Base-by-base conservation (phyloP, 2,329 filamentous ascomycete genomes). In the Fusarium transvaalense region DNA sequence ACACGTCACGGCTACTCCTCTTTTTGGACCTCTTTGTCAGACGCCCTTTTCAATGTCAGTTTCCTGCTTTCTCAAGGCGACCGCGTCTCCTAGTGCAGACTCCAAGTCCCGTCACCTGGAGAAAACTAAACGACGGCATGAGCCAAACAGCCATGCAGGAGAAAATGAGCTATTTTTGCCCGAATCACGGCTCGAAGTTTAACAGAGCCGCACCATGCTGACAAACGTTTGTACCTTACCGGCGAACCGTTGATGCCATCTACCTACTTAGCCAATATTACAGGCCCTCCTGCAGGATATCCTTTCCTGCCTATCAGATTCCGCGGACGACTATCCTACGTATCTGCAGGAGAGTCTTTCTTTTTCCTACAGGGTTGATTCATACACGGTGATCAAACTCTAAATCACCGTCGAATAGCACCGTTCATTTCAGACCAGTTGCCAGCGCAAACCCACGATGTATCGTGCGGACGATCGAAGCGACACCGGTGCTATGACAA, bases 121-220 rank as follows among this genome's bases (percentile, higher is more conserved):
- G 31, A 31, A 10, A 5, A 10, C 7, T 2, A 5, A 19, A 14
- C n/a, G 3, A 21, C 13, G 2, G 34, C 10, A 15, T 23, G 7
- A 14, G 45, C 45, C 29, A 15, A n/a, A 47, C 7, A 8, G 2
- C 0, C 2, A 17, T 34, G 45, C 29, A 47, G 45, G 29, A 10
- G 0, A 2, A 0, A 5, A n/a, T 21, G 6, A 34, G 10, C 21
- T 19, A 2, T 17, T 0, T 3, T 4, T 17, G 10, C 10, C 5
- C 45, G n/a, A 47, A 10, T 47, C 14, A 23, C 14, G 0, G 12
- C 4, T 2, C 13, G 6, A 12, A 19, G 9, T 8, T 6, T 21
- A 14, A 7, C 14, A 34, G 19, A 23, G 45, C 45, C 19, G 2
- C 45, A 23, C 9, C 1, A 2, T 25, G 19, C 19, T 23, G 6